A percentile compares a stretch with the other conserved stretches of the same genome.
Conservation (phyloP, 73 alveolate species). For the Paramecium tetraurelia region DNA sequence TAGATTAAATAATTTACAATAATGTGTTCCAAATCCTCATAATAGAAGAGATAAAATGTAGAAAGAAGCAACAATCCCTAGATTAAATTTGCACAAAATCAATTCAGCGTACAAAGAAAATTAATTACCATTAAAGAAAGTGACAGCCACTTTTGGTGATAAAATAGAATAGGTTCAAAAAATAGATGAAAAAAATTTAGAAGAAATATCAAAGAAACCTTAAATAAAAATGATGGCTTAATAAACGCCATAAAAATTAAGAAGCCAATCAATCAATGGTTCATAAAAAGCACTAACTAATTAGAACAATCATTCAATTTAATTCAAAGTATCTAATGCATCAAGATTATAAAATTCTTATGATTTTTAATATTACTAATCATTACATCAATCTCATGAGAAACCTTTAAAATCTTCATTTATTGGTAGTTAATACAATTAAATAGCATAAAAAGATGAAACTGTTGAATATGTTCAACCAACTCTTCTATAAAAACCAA, state of each 20-base stretch:
- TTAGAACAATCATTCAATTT: background rate
- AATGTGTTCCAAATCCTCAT: conserved; percentile 7
- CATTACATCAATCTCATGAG: background rate
- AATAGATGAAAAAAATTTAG: background rate
- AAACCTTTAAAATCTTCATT: background rate
- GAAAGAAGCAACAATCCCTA: background rate
- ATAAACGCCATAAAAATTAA: conserved; percentile 16
- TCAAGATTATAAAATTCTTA: conserved; percentile 1
- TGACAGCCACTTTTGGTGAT: conserved; percentile 43
- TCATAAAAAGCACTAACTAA: background rate
- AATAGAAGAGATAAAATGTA: background rate
- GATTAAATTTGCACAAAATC: background rate
- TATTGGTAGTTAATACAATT: background rate
- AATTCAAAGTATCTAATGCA: conserved; percentile 9
- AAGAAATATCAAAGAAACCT: background rate
- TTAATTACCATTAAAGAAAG: background rate
- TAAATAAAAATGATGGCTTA: background rate
- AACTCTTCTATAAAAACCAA: background rate
- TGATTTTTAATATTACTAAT: background rate
- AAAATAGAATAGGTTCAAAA: background rate
- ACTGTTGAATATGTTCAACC: background rate
- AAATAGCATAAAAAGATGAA: background rate
- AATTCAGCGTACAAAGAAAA: background rate
- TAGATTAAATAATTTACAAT: background rate
- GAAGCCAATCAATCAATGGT: conserved; percentile 4